Evolutionary conservation across 2,329 filamentous ascomycete species (phyloP), one percentile per base, ranked within the genome.

Genomic region (Ascochyta lentis): DNA sequence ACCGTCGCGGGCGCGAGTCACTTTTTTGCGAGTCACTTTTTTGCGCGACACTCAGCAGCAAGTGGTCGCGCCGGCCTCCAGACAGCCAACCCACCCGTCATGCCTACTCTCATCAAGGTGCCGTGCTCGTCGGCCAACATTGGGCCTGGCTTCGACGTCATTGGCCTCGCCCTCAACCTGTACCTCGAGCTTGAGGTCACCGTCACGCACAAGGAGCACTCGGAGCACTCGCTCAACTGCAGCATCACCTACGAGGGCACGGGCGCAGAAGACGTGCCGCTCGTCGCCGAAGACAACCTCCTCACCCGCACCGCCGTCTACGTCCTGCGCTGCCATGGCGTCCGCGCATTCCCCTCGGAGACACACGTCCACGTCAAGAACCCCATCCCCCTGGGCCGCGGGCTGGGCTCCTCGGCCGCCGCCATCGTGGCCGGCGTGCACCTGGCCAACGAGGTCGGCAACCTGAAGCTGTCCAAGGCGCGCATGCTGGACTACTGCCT

Each of bases 101-200:
- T 72, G 71, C 56, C 71, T 42, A 74, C 72, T 39, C 89, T 90
- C 66, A 90, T 92, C 82, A 86, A 84, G 79, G 91, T 92, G 59
- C 94, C 94, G 63, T 96, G 91, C 80, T 98, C 94, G 58, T 97
- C 93, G 59, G 94, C 94, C 79, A 98, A 98, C 82, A 97, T 98
- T 73, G 94, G 83, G 66, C 94, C 94, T 44, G 94, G 94, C 56
- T 99, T 98, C 83, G 94, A 99, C 81, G 94, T 97, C 69, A 96
- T 98, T 75, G 92, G 95, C 66, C 88, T 99, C 59, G 94, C 94
- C 8, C 84, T 99, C 65, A 96, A 92, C 64, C 88, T 97, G 76
- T 96, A 94, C 80, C 89, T 99, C 63, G 93, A 97, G 80, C 82
- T 98, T 53, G 84, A 88, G 61, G 90, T 98, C 75, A 91, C 88